phyloP scores from a whole-genome alignment of 768 basidiomycete genomes.

The Tulasnella sp. region DNA sequence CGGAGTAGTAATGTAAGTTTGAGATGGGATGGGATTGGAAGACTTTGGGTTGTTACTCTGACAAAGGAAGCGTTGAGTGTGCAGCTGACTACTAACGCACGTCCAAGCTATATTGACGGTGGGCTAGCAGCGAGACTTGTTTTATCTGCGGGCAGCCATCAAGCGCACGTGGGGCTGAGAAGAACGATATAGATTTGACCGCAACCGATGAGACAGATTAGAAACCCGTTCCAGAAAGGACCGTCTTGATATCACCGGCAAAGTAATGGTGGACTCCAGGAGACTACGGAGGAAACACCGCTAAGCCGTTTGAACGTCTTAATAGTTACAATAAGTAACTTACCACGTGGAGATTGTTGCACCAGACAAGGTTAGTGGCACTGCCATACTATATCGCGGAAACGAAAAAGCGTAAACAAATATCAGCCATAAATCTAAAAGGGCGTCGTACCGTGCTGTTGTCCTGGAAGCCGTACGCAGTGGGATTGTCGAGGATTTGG shows the following conservation, averaged over 20 bases:
- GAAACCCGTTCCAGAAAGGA: not conserved
- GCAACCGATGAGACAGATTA: no score
- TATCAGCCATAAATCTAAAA: slow-evolving; percentile 21
- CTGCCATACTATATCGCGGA: slow-evolving; percentile 4
- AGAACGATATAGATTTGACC: no score
- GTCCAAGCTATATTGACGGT: no score
- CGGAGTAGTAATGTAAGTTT: no score
- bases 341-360: slow-evolving; percentile 16
- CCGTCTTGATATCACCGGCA: not conserved
- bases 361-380: slow-evolving; percentile 12
- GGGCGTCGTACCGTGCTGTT: slow-evolving; percentile 40
- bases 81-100: no score
- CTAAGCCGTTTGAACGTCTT: not conserved
- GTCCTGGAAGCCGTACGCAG: slow-evolving; percentile 50
- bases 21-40: no score
- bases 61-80: no score
- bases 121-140: no score
- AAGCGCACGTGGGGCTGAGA: no score
- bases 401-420: not conserved
- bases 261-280: not conserved
- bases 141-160: no score
- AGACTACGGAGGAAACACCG: not conserved
- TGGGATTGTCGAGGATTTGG: slow-evolving; percentile 36
- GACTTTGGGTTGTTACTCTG: no score
- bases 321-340: not conserved